Conservation (phyloP, 495 filamentous ascomycete species). For the Collariella sp. region DNA sequence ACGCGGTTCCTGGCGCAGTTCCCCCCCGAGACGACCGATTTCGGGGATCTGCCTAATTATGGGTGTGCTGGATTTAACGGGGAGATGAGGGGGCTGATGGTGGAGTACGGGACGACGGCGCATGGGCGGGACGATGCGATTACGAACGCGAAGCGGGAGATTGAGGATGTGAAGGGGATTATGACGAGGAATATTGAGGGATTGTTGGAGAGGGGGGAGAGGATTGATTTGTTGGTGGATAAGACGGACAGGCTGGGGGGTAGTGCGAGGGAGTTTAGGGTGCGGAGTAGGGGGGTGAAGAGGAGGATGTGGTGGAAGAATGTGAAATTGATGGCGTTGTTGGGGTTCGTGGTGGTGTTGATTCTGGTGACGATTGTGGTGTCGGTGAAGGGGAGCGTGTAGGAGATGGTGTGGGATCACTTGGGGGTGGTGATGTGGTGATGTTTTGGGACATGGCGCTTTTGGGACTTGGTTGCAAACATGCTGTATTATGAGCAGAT, state of each 20-base stretch:
- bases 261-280: constrained; percentile 77
- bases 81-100: constrained; percentile 67
- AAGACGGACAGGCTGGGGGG: constrained; percentile 91
- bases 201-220: constrained; percentile 85
- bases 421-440: constrained; percentile 4
- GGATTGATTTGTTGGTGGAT: constrained; percentile 91
- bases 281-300: constrained; percentile 76
- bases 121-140: constrained; percentile 73
- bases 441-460: constrained; percentile 1
- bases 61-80: constrained; percentile 80
- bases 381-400: constrained; percentile 29
- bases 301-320: constrained; percentile 99
- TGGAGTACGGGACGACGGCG: constrained; percentile 68
- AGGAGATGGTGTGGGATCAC: constrained; percentile 2
- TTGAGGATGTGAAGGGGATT: constrained; percentile 86
- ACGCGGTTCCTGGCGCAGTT: constrained; percentile 75
- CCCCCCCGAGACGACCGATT: constrained; percentile 58
- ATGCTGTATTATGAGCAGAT: neutral
- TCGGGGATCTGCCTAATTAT: constrained; percentile 72
- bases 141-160: constrained; percentile 71
- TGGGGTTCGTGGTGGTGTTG: constrained; percentile 74
- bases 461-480: neutral
- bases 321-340: constrained; percentile 78
- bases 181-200: constrained; percentile 99
- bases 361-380: constrained; percentile 52